Conservation (phyloP, 805 yeast genomes). For the Clavispora carvajalis region DNA sequence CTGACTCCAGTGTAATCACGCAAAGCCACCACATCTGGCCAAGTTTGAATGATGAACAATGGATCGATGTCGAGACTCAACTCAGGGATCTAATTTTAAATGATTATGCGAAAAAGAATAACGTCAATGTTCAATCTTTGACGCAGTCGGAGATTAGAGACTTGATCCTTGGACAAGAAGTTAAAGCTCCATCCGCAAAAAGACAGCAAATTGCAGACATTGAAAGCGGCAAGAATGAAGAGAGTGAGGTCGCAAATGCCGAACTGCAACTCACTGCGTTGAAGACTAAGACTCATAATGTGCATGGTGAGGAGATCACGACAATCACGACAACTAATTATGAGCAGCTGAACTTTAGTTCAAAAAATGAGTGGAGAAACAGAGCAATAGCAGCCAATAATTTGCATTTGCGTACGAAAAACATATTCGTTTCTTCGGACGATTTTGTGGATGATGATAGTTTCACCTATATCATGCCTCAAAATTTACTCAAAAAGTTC, state of each 20-base stretch:
- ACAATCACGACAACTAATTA: slow-evolving; percentile 89
- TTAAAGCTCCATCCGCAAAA: slow-evolving; percentile 81
- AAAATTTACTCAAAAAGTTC: slow-evolving; percentile 70
- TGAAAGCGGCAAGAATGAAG: slow-evolving; percentile 41
- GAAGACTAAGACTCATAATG: slow-evolving; percentile 79
- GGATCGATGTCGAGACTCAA: slow-evolving; percentile 86
- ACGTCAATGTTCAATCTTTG: slow-evolving; percentile 77
- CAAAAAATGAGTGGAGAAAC: slow-evolving; percentile 87
- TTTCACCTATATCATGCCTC: slow-evolving; percentile 74
- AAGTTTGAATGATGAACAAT: slow-evolving; percentile 75
- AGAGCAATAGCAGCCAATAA: slow-evolving; percentile 76
- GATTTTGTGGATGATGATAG: slow-evolving; percentile 45
- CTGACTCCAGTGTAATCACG: slow-evolving; percentile 66
- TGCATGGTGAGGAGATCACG: slow-evolving; percentile 93
- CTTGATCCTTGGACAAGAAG: slow-evolving; percentile 89
- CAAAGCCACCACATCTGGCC: slow-evolving; percentile 93
- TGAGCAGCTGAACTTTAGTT: slow-evolving; percentile 77
- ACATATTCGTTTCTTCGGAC: slow-evolving; percentile 63
- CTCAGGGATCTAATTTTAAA: slow-evolving; percentile 80
- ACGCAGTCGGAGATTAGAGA: slow-evolving; percentile 94
- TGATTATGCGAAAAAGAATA: slow-evolving; percentile 81
- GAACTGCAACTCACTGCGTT: slow-evolving; percentile 62
- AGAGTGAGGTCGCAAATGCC: slow-evolving; percentile 24
- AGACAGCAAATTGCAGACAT: slow-evolving; percentile 81
- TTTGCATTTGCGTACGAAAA: slow-evolving; percentile 66